Evolutionary conservation across 805 yeast species (phyloP).

Genomic region (Ogataea henricii): DNA sequence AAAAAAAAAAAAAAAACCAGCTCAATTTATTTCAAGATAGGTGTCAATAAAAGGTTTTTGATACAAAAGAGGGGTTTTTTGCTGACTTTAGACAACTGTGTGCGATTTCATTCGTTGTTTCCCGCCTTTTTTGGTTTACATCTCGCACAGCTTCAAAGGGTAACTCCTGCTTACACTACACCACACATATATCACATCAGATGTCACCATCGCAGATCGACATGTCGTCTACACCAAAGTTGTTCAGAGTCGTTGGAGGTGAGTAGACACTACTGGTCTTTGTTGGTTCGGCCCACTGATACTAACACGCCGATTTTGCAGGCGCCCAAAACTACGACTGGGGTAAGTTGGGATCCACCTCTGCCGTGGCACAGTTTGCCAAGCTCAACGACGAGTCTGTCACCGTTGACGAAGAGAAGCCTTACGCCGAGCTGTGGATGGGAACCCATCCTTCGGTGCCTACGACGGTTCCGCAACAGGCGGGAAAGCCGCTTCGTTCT

Average conservation of each 20-base stretch:
- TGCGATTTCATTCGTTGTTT: constrained; percentile 1
- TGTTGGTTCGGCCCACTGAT: neutral
- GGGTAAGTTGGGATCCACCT: constrained; percentile 74
- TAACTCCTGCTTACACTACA: no score
- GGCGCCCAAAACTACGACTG: constrained; percentile 43
- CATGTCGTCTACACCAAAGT: constrained; percentile 14
- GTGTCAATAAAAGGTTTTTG: constrained; percentile 3
- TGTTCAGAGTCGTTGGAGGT: constrained; percentile 39
- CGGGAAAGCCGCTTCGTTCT: constrained; percentile 60
- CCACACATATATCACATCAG: no score
- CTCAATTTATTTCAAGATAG: constrained; percentile 5
- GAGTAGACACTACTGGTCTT: constrained; percentile 11
- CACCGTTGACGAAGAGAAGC: constrained; percentile 67
- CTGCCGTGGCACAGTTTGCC: constrained; percentile 91
- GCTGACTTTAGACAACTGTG: neutral
- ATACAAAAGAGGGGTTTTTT: neutral
- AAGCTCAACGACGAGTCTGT: constrained; percentile 60
- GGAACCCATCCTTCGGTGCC: constrained; percentile 97
- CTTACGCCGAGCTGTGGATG: constrained; percentile 99
- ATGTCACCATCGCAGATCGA: constrained; percentile 2
- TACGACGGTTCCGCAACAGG: constrained; percentile 56
- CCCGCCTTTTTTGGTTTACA: neutral
- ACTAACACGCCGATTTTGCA: constrained; percentile 8
- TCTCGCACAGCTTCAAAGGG: no score
- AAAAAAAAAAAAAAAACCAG: neutral